phyloP scores from a whole-genome alignment of 164 flowering plant genomes.

The Magnolia sinica region DNA sequence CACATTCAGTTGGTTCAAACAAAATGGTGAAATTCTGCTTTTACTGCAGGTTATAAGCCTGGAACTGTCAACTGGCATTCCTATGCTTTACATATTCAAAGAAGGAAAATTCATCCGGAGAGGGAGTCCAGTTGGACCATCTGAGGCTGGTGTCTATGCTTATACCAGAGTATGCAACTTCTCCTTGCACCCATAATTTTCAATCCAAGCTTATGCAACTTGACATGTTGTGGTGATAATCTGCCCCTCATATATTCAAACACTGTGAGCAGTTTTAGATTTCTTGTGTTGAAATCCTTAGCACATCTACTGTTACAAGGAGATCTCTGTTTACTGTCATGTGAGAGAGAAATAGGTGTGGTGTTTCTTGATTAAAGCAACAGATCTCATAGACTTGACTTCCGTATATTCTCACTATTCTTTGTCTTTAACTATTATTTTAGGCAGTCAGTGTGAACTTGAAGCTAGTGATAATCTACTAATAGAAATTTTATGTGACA shows the following conservation, averaged over 20 bases:
- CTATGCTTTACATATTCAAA: slow-evolving; percentile 94
- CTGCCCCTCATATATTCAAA: not conserved
- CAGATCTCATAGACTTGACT: too few relatives aligned
- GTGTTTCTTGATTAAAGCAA: too few relatives aligned
- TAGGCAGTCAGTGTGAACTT: too few relatives aligned
- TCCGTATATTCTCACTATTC: too few relatives aligned
- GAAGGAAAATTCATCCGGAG: slow-evolving; percentile 85
- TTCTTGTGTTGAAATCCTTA: not conserved
- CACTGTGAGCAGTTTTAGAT: not conserved
- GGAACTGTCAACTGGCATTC: slow-evolving; percentile 91
- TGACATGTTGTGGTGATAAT: not conserved
- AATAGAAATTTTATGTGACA: not conserved
- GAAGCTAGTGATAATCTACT: not conserved
- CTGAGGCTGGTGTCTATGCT: slow-evolving; percentile 96
- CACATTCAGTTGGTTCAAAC: not conserved
- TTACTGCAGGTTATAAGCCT: slow-evolving; percentile 73
- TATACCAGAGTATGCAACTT: slow-evolving; percentile 73
- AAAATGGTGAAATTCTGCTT: slow-evolving; percentile 4
- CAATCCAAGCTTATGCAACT: not conserved
- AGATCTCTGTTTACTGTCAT: too few relatives aligned
- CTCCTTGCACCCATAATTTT: not conserved
- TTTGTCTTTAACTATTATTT: too few relatives aligned
- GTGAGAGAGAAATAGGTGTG: too few relatives aligned
- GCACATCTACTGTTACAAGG: not conserved
- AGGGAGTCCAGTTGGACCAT: slow-evolving; percentile 89